A percentile compares a stretch with the other conserved stretches of the same genome.
phyloP scores from a whole-genome alignment of 495 filamentous ascomycete species.

The Annulohypoxylon stygium region DNA sequence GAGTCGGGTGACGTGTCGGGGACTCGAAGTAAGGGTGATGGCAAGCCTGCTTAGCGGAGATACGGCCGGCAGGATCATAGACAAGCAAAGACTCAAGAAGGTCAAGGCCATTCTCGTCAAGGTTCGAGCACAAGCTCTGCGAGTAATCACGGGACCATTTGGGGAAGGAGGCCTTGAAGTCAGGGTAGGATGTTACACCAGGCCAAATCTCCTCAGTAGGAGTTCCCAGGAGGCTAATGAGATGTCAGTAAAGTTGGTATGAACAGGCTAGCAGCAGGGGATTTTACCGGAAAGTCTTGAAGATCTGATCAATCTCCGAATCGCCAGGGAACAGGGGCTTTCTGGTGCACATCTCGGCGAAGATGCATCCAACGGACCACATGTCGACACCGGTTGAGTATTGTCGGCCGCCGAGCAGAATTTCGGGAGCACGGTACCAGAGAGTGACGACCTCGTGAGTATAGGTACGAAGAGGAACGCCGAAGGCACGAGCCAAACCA shows the following conservation, averaged over 20 bases:
- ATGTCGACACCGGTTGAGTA: slow-evolving; percentile 99
- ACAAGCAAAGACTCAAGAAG: slow-evolving; percentile 93
- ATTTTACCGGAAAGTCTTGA: slow-evolving; percentile 96
- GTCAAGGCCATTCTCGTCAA: slow-evolving; percentile 83
- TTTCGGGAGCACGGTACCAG: slow-evolving; percentile 98
- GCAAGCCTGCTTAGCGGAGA: slow-evolving; percentile 96
- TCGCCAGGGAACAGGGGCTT: slow-evolving; percentile 98
- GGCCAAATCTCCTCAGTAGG: slow-evolving; percentile 92
- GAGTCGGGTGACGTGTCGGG: slow-evolving; percentile 58
- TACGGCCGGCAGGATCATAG: slow-evolving; percentile 92
- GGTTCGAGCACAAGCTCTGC: slow-evolving; percentile 63
- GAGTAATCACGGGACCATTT: slow-evolving; percentile 87
- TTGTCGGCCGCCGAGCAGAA: slow-evolving; percentile 94
- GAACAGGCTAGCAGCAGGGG: background rate
- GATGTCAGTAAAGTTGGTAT: slow-evolving; percentile 11
- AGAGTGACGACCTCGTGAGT: slow-evolving; percentile 99
- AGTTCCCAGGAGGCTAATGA: slow-evolving; percentile 83
- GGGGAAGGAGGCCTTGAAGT: slow-evolving; percentile 97
- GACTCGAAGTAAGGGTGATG: slow-evolving; percentile 89
- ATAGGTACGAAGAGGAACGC: slow-evolving; percentile 95
- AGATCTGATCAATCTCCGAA: slow-evolving; percentile 99
- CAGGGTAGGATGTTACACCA: slow-evolving; percentile 95
- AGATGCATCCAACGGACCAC: slow-evolving; percentile 99
- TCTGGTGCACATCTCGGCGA: slow-evolving; percentile 99
- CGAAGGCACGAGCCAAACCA: slow-evolving; percentile 94